Evolutionary conservation across 2,329 filamentous ascomycete genomes (phyloP).

Genomic region (Alternaria infectoria): DNA sequence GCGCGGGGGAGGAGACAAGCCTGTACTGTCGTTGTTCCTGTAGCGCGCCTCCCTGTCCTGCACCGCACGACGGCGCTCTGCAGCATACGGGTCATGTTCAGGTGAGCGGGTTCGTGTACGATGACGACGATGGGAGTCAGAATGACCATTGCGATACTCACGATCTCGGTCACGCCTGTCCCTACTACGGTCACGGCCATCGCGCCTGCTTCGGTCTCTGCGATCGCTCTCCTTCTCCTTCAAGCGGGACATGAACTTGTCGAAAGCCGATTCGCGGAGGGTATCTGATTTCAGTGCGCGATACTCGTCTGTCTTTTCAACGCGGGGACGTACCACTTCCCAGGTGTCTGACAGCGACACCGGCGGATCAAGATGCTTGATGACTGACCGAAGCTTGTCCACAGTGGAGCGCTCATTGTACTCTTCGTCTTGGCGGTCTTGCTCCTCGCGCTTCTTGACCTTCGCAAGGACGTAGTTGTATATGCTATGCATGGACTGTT

Average conservation of each 20-base stretch:
- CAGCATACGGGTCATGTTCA: conserved; percentile 94
- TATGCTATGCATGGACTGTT: conserved; percentile 78
- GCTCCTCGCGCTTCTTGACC: conserved; percentile 78
- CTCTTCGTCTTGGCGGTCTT: conserved; percentile 81
- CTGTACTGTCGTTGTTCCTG: conserved; percentile 76
- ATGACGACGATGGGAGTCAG: conserved; percentile 49
- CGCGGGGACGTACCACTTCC: conserved; percentile 81
- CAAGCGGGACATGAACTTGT: conserved; percentile 89
- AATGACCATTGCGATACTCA: conserved; percentile 50
- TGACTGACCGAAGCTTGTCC: conserved; percentile 81
- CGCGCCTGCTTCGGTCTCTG: conserved; percentile 49
- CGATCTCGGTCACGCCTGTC: conserved; percentile 50
- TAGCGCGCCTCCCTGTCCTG: conserved; percentile 94
- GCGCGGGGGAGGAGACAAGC: conserved; percentile 59
- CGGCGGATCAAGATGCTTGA: conserved; percentile 90
- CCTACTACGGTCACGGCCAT: conserved; percentile 53
- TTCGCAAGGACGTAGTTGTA: conserved; percentile 91
- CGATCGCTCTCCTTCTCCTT: conserved; percentile 82
- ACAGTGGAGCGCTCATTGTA: conserved; percentile 83
- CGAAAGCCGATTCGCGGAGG: conserved; percentile 80
- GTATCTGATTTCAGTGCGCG: conserved; percentile 83
- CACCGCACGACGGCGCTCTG: conserved; percentile 90
- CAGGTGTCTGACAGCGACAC: conserved; percentile 80
- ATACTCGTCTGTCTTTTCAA: conserved; percentile 85
- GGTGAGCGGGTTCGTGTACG: conserved; percentile 80